These are phyloP conservation scores for Fusarium staphyleae DNA, from an alignment of 2,329 filamentous ascomycete genomes.

Conservation along the genomic window DNA sequence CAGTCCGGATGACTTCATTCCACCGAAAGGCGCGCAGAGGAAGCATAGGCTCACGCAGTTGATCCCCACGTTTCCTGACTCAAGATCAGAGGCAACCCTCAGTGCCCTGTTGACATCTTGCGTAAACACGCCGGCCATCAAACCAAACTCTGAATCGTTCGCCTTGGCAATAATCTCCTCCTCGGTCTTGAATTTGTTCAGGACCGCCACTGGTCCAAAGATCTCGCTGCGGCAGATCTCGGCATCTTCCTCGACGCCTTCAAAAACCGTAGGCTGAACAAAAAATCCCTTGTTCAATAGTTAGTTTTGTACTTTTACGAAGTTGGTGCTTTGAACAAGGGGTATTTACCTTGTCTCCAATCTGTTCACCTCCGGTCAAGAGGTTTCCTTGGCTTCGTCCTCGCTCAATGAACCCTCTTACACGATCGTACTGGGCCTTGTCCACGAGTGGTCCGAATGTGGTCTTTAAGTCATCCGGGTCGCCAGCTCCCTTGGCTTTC, in stretches of 20 bases:
- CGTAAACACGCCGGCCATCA: conserved; percentile 62
- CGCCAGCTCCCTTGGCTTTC: conserved; percentile 63
- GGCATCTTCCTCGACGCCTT: conserved; percentile 49
- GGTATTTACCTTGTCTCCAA: conserved; percentile 48
- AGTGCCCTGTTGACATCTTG: conserved; percentile 69
- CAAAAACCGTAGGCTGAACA: conserved; percentile 57
- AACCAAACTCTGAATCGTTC: conserved; percentile 59
- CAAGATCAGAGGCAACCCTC: conserved; percentile 60
- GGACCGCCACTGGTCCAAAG: conserved; percentile 64
- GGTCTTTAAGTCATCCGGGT: conserved; percentile 64
- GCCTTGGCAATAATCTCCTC: conserved; percentile 61
- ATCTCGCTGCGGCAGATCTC: conserved; percentile 62
- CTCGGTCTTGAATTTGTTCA: conserved; percentile 63
- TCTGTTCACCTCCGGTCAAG: conserved; percentile 47
- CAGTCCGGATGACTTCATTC: conserved; percentile 57
- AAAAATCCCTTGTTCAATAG: conserved; percentile 47
- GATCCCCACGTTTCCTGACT: conserved; percentile 75
- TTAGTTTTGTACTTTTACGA: not conserved
- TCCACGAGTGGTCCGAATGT: conserved; percentile 65
- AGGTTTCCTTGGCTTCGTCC: conserved; percentile 48
- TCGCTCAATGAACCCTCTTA: conserved; percentile 53
- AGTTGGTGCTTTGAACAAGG: no score
- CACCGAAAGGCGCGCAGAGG: conserved; percentile 56
- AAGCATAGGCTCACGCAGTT: conserved; percentile 57
- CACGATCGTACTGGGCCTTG: conserved; percentile 55